A percentile compares a stretch with the other conserved stretches of the same genome.
These are phyloP conservation scores for Allomyces macrogynus DNA, from an alignment of 192 early-diverging fungal species.

Conservation along the genomic window DNA sequence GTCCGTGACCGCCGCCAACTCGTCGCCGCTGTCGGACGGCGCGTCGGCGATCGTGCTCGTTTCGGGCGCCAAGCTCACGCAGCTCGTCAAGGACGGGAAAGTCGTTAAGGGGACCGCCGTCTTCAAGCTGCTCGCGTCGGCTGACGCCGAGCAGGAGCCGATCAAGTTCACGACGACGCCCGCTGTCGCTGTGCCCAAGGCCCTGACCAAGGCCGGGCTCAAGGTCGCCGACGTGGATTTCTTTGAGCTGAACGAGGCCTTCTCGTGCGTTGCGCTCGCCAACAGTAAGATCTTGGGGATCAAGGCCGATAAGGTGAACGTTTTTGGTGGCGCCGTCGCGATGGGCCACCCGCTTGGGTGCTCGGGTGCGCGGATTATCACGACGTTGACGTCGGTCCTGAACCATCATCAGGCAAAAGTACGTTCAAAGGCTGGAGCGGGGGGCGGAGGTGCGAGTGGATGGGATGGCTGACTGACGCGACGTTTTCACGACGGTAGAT, in stretches of 20 bases:
- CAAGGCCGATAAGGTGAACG: conserved; percentile 58
- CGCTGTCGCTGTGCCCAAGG: conserved; percentile 54
- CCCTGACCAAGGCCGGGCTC: conserved; percentile 32
- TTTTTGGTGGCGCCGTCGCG: conserved; percentile 84
- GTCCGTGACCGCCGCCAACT: conserved; percentile 79
- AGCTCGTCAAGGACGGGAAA: conserved; percentile 13
- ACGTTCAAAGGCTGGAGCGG: not conserved
- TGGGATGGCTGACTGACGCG: no score
- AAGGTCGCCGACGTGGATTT: conserved; percentile 29
- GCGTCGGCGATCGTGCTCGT: conserved; percentile 55
- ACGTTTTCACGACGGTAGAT: conserved; percentile 24
- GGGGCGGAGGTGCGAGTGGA: conserved; percentile 10
- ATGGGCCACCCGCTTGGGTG: conserved; percentile 92
- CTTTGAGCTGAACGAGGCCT: conserved; percentile 69
- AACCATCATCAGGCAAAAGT: conserved; percentile 27
- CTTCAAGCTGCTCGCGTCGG: conserved; percentile 40
- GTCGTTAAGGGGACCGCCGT: conserved; percentile 11
- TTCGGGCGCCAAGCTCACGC: conserved; percentile 31
- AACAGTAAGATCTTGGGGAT: conserved; percentile 64
- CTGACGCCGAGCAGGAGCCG: conserved; percentile 52
- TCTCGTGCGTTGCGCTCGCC: conserved; percentile 61
- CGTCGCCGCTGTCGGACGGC: conserved; percentile 58
- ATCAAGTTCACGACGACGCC: conserved; percentile 56
- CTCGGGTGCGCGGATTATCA: conserved; percentile 75
- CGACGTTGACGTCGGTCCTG: conserved; percentile 56